phyloP scores from a whole-genome alignment of 192 early-diverging fungal genomes.

The Gonapodya sp. region DNA sequence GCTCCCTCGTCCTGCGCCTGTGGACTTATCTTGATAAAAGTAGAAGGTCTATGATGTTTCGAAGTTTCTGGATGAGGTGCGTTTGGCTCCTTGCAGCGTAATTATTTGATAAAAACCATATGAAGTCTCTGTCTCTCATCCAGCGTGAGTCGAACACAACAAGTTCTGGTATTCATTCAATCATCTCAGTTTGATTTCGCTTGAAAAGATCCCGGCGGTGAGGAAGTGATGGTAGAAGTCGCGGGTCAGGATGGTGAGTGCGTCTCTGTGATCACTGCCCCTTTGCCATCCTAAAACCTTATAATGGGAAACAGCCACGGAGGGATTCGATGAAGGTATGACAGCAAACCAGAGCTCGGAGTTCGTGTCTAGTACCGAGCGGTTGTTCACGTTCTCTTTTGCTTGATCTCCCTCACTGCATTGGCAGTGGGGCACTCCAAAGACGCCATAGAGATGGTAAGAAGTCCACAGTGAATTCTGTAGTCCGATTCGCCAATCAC shows the following conservation, averaged over 20 bases:
- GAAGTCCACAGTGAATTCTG: too few relatives aligned
- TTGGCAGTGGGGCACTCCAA: not conserved
- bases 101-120: too few relatives aligned
- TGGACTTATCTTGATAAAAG: not conserved
- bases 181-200: too few relatives aligned
- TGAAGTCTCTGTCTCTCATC: too few relatives aligned
- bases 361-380: not conserved
- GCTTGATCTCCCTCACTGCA: not conserved
- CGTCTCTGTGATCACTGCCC: not conserved
- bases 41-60: not conserved
- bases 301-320: not conserved
- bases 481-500: not conserved
- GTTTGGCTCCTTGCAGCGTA: too few relatives aligned
- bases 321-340: not conserved
- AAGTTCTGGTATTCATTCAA: too few relatives aligned
- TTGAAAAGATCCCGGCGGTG: not conserved
- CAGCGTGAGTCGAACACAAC: too few relatives aligned
- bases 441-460: not conserved
- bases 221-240: not conserved
- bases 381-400: too few relatives aligned
- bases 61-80: not conserved
- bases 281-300: too few relatives aligned
- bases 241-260: not conserved
- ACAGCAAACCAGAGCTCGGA: not conserved
- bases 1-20: too few relatives aligned